Evolutionary conservation across 345 rosid genomes (phyloP).

Genomic region (Aquilaria malaccensis): DNA sequence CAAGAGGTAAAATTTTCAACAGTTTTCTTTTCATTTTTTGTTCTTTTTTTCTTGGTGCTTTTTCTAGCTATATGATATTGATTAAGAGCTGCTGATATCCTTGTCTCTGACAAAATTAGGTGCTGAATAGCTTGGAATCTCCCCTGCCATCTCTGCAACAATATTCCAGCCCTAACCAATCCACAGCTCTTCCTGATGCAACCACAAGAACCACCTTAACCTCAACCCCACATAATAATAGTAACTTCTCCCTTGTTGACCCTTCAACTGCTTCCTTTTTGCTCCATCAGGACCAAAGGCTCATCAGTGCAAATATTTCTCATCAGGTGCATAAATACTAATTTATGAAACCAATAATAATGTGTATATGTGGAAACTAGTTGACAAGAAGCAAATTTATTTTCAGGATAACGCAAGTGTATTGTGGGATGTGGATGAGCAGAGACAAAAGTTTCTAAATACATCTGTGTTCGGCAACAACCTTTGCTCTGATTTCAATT

Average conservation of each 20-base stretch:
- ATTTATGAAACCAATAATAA: too few relatives aligned
- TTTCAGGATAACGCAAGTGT: constrained; percentile 34
- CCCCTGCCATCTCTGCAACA: constrained; percentile 26
- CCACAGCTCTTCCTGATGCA: constrained; percentile 33
- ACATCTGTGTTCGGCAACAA: constrained; percentile 41
- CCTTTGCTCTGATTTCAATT: constrained; percentile 45
- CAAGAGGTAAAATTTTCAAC: constrained; percentile 35
- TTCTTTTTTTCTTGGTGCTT: too few relatives aligned
- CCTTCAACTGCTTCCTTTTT: constrained; percentile 18
- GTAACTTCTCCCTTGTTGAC: constrained; percentile 24
- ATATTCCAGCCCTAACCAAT: constrained; percentile 22
- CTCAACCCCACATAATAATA: constrained; percentile 16
- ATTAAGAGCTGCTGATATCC: constrained; percentile 25
- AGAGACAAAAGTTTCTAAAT: constrained; percentile 37
- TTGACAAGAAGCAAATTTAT: not conserved
- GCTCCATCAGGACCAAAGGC: constrained; percentile 24
- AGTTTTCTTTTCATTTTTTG: not conserved
- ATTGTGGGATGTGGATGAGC: constrained; percentile 49
- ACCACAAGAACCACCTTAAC: constrained; percentile 18
- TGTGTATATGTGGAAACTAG: too few relatives aligned
- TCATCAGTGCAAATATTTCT: not conserved
- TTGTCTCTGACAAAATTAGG: constrained; percentile 31
- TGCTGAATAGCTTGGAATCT: constrained; percentile 20
- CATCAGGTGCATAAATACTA: too few relatives aligned
- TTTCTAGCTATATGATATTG: not conserved